Evolutionary conservation across 2,329 filamentous ascomycete genomes (phyloP).

Genomic region (Neonectria hederae): DNA sequence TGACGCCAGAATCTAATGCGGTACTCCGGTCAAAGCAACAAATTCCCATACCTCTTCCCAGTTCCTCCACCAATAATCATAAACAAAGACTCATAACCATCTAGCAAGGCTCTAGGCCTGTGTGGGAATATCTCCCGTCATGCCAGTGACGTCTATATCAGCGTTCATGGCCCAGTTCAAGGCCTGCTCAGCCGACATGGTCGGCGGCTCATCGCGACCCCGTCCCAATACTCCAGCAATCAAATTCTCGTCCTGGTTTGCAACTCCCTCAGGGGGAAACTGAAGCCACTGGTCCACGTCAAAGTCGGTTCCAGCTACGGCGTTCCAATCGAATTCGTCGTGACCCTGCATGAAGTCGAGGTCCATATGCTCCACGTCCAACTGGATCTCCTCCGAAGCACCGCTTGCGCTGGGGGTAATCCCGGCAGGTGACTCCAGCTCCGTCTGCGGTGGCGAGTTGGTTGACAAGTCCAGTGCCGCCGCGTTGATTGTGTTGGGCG

Average conservation of each 20-base stretch:
- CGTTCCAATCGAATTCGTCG: constrained; percentile 65
- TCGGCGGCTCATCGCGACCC: constrained; percentile 38
- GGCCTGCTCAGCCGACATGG: constrained; percentile 43
- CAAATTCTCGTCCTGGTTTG: constrained; percentile 50
- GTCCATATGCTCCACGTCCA: constrained; percentile 52
- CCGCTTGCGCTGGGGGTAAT: constrained; percentile 58
- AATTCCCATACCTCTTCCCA: constrained; percentile 26
- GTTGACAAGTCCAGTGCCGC: constrained; percentile 48
- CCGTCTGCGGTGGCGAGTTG: constrained; percentile 57
- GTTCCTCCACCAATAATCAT: constrained; percentile 1
- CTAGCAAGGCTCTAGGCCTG: constrained; percentile 26
- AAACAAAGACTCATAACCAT: constrained; percentile 8
- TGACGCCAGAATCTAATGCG: constrained; percentile 35
- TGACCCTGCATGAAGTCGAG: constrained; percentile 58
- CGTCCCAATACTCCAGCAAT: constrained; percentile 47
- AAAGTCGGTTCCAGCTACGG: constrained; percentile 61
- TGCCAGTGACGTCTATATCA: constrained; percentile 34
- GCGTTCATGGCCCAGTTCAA: constrained; percentile 44
- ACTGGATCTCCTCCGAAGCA: constrained; percentile 52
- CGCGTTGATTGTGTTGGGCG: constrained; percentile 51
- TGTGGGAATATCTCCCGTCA: constrained; percentile 31
- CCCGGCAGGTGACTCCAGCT: constrained; percentile 51
- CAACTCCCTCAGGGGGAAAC: constrained; percentile 62
- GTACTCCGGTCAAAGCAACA: constrained; percentile 30
- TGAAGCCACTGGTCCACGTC: constrained; percentile 69